These are phyloP conservation scores for Aspergillus sergii DNA, from an alignment of 2,329 filamentous ascomycete genomes.

Conservation along the genomic window DNA sequence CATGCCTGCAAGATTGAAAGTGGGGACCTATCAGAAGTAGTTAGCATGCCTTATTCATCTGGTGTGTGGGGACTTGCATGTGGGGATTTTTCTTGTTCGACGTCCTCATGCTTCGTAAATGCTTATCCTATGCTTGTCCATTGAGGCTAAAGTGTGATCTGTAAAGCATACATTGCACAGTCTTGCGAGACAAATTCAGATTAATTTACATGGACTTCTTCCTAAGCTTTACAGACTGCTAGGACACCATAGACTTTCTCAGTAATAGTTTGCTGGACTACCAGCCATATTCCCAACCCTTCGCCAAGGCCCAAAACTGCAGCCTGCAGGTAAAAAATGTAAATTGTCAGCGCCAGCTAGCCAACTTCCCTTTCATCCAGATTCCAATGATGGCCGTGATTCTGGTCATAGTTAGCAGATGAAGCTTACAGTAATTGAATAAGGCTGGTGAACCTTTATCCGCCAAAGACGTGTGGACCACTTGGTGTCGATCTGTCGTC, in stretches of 20 bases:
- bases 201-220: background rate
- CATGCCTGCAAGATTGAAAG: background rate
- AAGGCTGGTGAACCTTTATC: background rate
- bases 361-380: background rate
- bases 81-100: background rate
- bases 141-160: background rate
- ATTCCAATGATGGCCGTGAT: background rate
- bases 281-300: background rate
- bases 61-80: background rate
- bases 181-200: background rate
- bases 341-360: background rate
- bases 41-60: background rate
- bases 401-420: background rate
- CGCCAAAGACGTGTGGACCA: background rate
- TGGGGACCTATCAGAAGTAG: background rate
- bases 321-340: background rate
- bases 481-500: background rate
- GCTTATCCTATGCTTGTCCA: background rate
- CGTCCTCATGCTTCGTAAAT: background rate
- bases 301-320: background rate
- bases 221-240: background rate
- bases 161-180: background rate
- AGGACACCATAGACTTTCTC: background rate
- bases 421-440: background rate
- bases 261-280: background rate